A percentile compares a stretch with the other conserved stretches of the same genome.
Conservation (phyloP, 2,329 filamentous ascomycete genomes). For the Bipolaris oryzae region DNA sequence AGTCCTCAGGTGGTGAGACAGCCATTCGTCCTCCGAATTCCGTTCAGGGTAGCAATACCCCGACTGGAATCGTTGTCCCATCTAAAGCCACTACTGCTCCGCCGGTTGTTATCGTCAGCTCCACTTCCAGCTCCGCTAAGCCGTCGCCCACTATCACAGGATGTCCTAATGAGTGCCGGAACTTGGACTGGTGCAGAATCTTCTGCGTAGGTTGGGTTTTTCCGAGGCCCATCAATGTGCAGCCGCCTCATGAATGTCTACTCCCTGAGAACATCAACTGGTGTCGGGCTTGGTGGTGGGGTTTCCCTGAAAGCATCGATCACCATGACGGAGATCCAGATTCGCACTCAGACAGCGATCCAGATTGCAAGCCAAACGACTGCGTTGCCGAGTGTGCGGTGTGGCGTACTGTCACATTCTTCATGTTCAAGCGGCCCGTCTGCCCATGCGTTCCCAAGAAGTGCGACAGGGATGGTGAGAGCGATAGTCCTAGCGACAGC, state of each 20-base stretch:
- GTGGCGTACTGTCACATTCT: conserved; percentile 12
- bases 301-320: background rate
- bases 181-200: no score
- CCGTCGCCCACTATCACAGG: background rate
- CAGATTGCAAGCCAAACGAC: conserved; percentile 18
- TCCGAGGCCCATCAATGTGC: no score
- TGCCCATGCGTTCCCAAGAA: conserved; percentile 19
- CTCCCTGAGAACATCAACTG: no score
- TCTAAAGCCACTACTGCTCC: no score
- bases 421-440: conserved; percentile 15
- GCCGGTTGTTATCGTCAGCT: background rate
- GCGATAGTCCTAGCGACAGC: conserved; percentile 14
- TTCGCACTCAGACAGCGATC: conserved; percentile 9
- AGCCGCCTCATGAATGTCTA: no score
- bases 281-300: no score
- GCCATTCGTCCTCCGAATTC: background rate
- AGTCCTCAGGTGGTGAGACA: background rate
- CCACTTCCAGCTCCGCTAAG: background rate
- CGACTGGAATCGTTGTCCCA: background rate
- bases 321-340: conserved; percentile 10
- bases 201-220: no score
- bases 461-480: conserved; percentile 16
- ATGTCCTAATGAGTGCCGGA: no score
- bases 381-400: conserved; percentile 14
- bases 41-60: background rate